Evolutionary conservation across 75 land plant species (phyloP).

Genomic region (Pinus tabuliformis): DNA sequence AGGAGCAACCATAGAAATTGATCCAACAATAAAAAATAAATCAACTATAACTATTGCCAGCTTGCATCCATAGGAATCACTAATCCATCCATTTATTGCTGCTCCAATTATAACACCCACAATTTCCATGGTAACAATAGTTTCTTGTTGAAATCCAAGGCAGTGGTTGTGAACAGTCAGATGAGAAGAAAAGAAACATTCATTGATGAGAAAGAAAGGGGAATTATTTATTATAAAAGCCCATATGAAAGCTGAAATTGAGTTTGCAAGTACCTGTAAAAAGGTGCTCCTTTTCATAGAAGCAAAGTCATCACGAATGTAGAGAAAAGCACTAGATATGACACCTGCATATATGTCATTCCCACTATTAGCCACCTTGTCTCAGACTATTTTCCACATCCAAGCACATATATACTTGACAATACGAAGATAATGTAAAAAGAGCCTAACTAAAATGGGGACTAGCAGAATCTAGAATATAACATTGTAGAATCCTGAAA

Average conservation of each 20-base stretch:
- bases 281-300: constrained; percentile 45
- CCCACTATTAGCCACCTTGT: background rate
- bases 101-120: constrained; percentile 83
- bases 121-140: constrained; percentile 90
- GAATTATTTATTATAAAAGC: background rate
- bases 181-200: too few relatives aligned
- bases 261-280: constrained; percentile 38
- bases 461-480: background rate
- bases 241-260: background rate
- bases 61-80: constrained; percentile 73
- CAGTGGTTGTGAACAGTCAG: background rate
- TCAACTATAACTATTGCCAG: constrained; percentile 69
- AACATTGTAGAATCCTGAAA: background rate
- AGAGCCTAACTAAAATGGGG: background rate
- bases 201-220: background rate
- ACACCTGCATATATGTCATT: constrained; percentile 48
- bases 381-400: background rate
- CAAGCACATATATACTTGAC: too few relatives aligned
- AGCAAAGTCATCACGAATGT: constrained; percentile 70
- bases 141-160: constrained; percentile 43
- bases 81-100: constrained; percentile 64
- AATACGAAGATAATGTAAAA: background rate
- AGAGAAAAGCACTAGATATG: constrained; percentile 70
- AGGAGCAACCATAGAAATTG: constrained; percentile 68
- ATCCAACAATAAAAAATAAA: constrained; percentile 56